These are phyloP conservation scores for Venturia effusa DNA, from an alignment of 2,329 filamentous ascomycete species.

Conservation along the genomic window DNA sequence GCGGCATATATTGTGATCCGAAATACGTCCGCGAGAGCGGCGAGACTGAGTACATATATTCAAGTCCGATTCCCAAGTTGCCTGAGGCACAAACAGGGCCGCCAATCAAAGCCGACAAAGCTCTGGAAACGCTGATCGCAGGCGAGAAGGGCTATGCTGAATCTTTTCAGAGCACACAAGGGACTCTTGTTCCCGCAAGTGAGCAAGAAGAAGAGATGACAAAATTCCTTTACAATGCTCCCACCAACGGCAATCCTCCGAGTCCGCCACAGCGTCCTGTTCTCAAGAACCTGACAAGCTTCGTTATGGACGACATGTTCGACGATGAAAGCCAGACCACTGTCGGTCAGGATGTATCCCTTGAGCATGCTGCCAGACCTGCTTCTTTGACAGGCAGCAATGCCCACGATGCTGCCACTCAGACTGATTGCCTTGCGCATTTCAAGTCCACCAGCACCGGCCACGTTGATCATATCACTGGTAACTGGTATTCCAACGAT, in stretches of 20 bases:
- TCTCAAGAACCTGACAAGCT: not conserved
- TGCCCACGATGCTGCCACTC: not conserved
- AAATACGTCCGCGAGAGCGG: not conserved
- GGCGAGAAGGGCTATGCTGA: not conserved
- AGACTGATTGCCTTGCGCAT: not conserved
- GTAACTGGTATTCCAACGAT: slow-evolving; percentile 1
- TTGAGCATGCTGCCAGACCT: not conserved
- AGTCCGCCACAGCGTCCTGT: not conserved
- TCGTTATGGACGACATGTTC: slow-evolving; percentile 3
- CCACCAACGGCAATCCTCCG: not conserved
- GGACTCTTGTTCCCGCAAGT: not conserved
- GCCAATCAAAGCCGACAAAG: not conserved
- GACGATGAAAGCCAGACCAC: not conserved
- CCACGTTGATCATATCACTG: slow-evolving; percentile 5
- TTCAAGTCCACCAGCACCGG: not conserved
- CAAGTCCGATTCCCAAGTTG: not conserved
- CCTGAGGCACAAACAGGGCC: not conserved
- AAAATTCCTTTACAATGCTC: not conserved
- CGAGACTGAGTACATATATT: not conserved
- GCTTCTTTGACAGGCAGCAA: not conserved
- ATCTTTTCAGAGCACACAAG: not conserved
- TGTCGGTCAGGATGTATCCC: not conserved
- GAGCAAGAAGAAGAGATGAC: not conserved
- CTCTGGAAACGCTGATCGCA: not conserved
- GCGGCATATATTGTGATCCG: not conserved